A percentile compares a stretch with the other conserved stretches of the same genome.
Evolutionary conservation across 805 yeast species (phyloP).

Genomic region (Wickerhamomyces ciferrii): DNA sequence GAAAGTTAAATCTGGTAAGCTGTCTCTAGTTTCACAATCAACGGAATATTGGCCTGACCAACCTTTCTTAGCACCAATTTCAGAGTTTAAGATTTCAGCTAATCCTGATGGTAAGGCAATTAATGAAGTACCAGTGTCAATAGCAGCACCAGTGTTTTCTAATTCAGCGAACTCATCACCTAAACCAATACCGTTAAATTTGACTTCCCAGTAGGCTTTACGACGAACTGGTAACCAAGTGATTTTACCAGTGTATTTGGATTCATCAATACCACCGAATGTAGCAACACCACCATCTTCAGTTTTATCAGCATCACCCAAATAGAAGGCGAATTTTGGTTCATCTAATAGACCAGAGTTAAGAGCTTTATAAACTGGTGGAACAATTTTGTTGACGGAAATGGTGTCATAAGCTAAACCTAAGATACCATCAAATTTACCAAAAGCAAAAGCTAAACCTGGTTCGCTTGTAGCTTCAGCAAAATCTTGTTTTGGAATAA

Average conservation of each 20-base stretch:
- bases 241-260: conserved; percentile 74
- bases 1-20: conserved; percentile 88
- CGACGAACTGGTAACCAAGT: conserved; percentile 98
- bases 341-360: conserved; percentile 75
- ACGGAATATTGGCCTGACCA: conserved; percentile 97
- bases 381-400: conserved; percentile 83
- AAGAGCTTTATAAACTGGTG: conserved; percentile 91
- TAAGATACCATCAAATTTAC: conserved; percentile 95
- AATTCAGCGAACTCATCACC: conserved; percentile 90
- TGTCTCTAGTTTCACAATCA: conserved; percentile 82
- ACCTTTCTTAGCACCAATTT: conserved; percentile 94
- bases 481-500: conserved; percentile 84
- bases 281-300: conserved; percentile 88
- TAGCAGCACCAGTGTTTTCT: conserved; percentile 87
- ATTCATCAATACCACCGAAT: conserved; percentile 87
- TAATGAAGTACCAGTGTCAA: conserved; percentile 97
- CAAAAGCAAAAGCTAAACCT: conserved; percentile 96
- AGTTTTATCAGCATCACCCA: conserved; percentile 70
- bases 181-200: conserved; percentile 82
- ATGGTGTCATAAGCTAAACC: conserved; percentile 94
- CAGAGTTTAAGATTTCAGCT: conserved; percentile 91
- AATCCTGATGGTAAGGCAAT: conserved; percentile 91
- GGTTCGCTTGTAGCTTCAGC: conserved; percentile 98
- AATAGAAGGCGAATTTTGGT: conserved; percentile 83
- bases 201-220: conserved; percentile 99